Percentiles rank a stretch among this genome's conserved stretches.
These are phyloP conservation scores for Geum urbanum DNA, from an alignment of 306 rosid species.

Conservation along the genomic window DNA sequence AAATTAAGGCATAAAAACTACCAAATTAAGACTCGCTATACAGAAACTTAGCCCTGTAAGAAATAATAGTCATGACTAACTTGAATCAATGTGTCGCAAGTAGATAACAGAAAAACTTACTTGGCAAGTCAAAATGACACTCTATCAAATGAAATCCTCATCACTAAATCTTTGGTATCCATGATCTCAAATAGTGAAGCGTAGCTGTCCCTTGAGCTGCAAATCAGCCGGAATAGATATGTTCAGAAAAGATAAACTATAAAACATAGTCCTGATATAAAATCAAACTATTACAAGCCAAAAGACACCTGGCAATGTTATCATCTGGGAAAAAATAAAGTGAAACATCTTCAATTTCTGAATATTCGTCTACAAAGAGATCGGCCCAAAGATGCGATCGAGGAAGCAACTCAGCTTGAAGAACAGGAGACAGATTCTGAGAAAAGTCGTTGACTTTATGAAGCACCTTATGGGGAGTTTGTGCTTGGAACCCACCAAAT, in stretches of 20 bases:
- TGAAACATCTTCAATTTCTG: constrained; percentile 57
- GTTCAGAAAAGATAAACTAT: constrained; percentile 10
- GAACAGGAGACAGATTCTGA: constrained; percentile 44
- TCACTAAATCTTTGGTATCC: constrained; percentile 43
- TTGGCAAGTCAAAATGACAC: too few relatives aligned
- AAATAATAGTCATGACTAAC: too few relatives aligned
- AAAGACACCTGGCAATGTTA: constrained; percentile 43
- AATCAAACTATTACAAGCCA: constrained; percentile 13
- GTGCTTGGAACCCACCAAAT: constrained; percentile 50
- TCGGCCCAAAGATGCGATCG: constrained; percentile 33
- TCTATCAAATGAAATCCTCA: neutral
- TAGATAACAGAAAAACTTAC: too few relatives aligned
- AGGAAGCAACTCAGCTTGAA: constrained; percentile 40
- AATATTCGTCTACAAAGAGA: constrained; percentile 39
- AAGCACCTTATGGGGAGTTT: constrained; percentile 49
- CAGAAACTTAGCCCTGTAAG: too few relatives aligned
- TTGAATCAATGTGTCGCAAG: too few relatives aligned
- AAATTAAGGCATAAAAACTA: too few relatives aligned
- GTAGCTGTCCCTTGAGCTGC: constrained; percentile 39
- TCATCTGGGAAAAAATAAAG: constrained; percentile 59
- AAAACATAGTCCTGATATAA: neutral
- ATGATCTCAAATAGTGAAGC: constrained; percentile 40
- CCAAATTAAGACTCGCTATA: too few relatives aligned
- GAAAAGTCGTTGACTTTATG: constrained; percentile 42
- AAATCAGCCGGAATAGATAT: constrained; percentile 21